Evolutionary conservation across 2,329 filamentous ascomycete genomes (phyloP).

Genomic region (Aspergillus fumigatus): DNA sequence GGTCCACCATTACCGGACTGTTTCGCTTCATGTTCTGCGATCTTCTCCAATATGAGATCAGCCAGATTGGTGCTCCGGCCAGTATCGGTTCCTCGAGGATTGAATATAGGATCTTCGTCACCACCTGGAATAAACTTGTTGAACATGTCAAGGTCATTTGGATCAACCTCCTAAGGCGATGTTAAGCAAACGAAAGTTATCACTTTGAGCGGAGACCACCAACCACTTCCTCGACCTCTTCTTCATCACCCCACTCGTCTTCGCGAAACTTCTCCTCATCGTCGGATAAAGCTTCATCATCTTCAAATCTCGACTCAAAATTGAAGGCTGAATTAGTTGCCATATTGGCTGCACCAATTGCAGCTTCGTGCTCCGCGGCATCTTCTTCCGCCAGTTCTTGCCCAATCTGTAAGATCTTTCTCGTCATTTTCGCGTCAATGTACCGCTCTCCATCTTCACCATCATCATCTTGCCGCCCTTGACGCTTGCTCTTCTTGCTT

Average conservation of each 20-base stretch:
- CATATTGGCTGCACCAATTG: constrained; percentile 36
- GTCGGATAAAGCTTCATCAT: constrained; percentile 46
- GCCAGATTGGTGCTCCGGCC: constrained; percentile 72
- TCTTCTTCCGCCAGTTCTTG: constrained; percentile 86
- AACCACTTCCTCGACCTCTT: constrained; percentile 56
- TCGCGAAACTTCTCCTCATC: constrained; percentile 51
- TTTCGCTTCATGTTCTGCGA: constrained; percentile 80
- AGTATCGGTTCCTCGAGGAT: constrained; percentile 47
- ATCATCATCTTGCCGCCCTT: constrained; percentile 51
- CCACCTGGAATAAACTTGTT: constrained; percentile 79
- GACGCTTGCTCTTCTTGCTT: constrained; percentile 64
- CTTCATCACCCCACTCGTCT: constrained; percentile 75
- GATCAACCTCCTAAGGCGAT: constrained; percentile 66
- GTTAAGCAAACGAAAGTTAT: neutral
- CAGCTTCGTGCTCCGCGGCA: constrained; percentile 44
- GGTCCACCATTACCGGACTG: constrained; percentile 44
- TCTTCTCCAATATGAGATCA: constrained; percentile 90
- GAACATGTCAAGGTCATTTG: constrained; percentile 83
- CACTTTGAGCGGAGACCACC: constrained; percentile 8
- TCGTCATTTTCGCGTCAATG: constrained; percentile 82
- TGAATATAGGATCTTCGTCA: constrained; percentile 68
- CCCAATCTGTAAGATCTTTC: constrained; percentile 83
- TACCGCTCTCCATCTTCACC: constrained; percentile 63
- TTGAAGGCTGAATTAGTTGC: constrained; percentile 64
- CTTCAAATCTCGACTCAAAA: constrained; percentile 70